Conservation (phyloP, 108 stramenopile genomes). For the Nitzschia sp. region DNA sequence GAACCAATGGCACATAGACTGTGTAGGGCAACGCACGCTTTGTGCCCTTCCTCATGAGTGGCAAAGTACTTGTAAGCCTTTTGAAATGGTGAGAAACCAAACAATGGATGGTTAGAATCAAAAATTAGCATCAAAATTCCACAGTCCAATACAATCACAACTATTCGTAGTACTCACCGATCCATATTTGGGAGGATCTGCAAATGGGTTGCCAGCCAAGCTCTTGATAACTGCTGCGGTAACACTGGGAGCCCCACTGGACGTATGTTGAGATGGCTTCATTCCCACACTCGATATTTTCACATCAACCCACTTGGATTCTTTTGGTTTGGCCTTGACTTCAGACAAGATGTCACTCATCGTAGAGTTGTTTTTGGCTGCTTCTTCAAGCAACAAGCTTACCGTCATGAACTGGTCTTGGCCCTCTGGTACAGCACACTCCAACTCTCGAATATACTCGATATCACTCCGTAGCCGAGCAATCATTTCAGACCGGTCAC, state of each 20-base stretch:
- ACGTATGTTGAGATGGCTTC: slow-evolving; percentile 81
- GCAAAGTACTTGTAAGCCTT: slow-evolving; percentile 85
- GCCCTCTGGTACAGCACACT: slow-evolving; percentile 37
- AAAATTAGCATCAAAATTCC: too few relatives aligned
- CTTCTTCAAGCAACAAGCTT: slow-evolving; percentile 55
- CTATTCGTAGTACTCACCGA: slow-evolving; percentile 34
- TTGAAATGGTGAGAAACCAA: not conserved
- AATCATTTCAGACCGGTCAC: slow-evolving; percentile 55
- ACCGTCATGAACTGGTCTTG: slow-evolving; percentile 43
- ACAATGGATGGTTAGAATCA: not conserved
- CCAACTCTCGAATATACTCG: slow-evolving; percentile 40
- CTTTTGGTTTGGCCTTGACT: slow-evolving; percentile 52
- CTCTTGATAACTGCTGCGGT: slow-evolving; percentile 81
- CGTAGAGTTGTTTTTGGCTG: slow-evolving; percentile 40
- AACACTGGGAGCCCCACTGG: slow-evolving; percentile 84
- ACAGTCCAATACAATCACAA: not conserved
- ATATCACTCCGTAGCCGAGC: slow-evolving; percentile 59
- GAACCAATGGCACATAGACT: slow-evolving; percentile 86
- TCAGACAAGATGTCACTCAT: slow-evolving; percentile 54
- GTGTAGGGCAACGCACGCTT: slow-evolving; percentile 90
- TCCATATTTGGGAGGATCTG: slow-evolving; percentile 88
- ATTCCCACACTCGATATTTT: slow-evolving; percentile 80
- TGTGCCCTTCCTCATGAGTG: slow-evolving; percentile 75
- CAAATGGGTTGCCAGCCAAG: slow-evolving; percentile 86
- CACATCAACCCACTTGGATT: slow-evolving; percentile 81